These are phyloP conservation scores for Panicum miliaceum DNA, from an alignment of 176 grass and related monocot genomes.

Conservation along the genomic window DNA sequence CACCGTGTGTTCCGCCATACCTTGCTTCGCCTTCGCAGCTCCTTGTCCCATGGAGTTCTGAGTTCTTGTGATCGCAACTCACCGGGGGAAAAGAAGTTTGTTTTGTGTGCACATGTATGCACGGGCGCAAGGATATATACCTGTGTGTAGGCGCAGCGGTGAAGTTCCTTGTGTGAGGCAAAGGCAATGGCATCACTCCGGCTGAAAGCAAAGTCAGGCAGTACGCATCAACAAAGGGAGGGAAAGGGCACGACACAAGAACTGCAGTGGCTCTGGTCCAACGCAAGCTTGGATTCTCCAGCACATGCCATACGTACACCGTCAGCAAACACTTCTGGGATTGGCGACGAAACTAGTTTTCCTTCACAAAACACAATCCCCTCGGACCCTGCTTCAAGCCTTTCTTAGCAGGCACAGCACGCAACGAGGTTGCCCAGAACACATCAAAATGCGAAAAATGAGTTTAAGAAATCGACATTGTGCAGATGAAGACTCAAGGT, in stretches of 20 bases:
- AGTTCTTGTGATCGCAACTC: background rate
- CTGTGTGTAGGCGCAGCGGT: background rate
- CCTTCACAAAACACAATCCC: background rate
- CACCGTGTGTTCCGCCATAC: background rate
- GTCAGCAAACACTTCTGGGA: conserved; percentile 18
- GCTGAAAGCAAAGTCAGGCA: conserved; percentile 59
- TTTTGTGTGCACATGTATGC: conserved; percentile 20
- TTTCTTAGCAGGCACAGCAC: background rate
- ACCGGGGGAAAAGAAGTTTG: conserved; percentile 13
- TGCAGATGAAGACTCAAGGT: background rate
- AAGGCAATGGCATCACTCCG: conserved; percentile 51
- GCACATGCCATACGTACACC: conserved; percentile 26
- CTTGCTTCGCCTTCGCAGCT: conserved; percentile 47
- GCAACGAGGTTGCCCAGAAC: background rate
- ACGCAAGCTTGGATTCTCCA: conserved; percentile 39
- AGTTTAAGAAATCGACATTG: background rate
- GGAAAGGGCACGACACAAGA: conserved; percentile 54
- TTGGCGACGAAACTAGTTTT: background rate
- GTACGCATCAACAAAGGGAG: conserved; percentile 48
- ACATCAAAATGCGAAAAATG: background rate
- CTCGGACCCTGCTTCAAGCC: background rate
- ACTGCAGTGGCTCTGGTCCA: conserved; percentile 5
- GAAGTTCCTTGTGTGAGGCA: conserved; percentile 47
- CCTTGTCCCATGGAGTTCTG: conserved; percentile 43
- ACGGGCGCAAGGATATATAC: conserved; percentile 18